Base-by-base conservation (phyloP, 306 rosid species). In the Boehmeria nivea region DNA sequence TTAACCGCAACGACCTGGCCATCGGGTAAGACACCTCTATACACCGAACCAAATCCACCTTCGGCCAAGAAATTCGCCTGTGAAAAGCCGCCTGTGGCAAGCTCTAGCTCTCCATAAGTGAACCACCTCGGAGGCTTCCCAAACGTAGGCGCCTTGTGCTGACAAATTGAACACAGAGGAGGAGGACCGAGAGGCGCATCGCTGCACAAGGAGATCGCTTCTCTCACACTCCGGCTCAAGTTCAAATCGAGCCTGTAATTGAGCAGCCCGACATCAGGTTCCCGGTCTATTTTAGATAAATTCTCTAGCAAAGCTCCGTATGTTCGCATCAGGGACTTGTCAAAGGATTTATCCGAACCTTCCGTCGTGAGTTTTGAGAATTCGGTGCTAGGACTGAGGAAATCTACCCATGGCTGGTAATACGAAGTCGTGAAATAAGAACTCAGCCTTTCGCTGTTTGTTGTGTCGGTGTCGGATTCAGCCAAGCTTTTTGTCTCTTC, bases 121-220 rank as follows among this genome's bases (percentile, higher is more conserved):
- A 91, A 91, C 99, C 95, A 91, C 65, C 77, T 75, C 12, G 99
- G 99, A 70, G 99, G 95, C 61, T 78, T 87, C 48, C 99, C 99
- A 58, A 91, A 91, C 34, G 54, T 80, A 36, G 99, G 99, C 39
- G 85, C 83, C 75, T 84, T 91, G 87, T 91, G 99, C 83, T 81
- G 96, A 72, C 99, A 91, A 65, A 87, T 70, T 7, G 99, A 87
- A 49, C 99, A 91, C 72, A 91, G 62, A 4, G 99, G 99, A 37
- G 99, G 99, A 71, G 96, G 85, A 20, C 83, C 94, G 14, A 68
- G 83, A 58, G 96, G 84, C 33, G 69, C 67, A 62, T 58, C 73
- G 67, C 75, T 73, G 3, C 87, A 64, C 24, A 91, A 61, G 0
- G 86, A 75, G 71, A 87, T 67, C 43, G 86, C 83, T 71, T 81